Evolutionary conservation across 2,329 filamentous ascomycete species (phyloP).

Genomic region (Fusarium sp.): DNA sequence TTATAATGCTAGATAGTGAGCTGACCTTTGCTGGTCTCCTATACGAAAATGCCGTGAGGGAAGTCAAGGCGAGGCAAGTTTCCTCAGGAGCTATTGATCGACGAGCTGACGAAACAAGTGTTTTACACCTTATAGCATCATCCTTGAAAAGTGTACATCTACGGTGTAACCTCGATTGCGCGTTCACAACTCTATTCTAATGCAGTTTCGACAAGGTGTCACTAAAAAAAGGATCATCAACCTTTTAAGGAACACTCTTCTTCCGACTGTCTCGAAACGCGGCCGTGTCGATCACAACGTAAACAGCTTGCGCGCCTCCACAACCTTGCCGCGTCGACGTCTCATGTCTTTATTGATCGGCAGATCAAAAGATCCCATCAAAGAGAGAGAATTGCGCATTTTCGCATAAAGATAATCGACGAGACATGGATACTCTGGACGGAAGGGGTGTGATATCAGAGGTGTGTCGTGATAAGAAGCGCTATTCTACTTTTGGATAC

Average conservation of each 20-base stretch:
- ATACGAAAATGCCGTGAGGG: not conserved
- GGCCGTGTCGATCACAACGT: not conserved
- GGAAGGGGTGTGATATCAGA: not conserved
- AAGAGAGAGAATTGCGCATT: slow-evolving; percentile 6
- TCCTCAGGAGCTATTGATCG: not conserved
- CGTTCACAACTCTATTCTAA: not conserved
- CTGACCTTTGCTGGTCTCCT: not conserved
- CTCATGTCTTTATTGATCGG: slow-evolving; percentile 9
- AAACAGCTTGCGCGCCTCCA: not conserved
- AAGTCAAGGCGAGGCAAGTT: not conserved
- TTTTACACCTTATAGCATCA: not conserved
- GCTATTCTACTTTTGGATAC: slow-evolving; percentile 23
- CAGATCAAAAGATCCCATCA: not conserved
- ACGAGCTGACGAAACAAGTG: not conserved
- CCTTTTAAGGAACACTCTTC: not conserved
- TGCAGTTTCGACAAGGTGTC: not conserved
- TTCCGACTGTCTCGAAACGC: not conserved
- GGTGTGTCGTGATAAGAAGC: not conserved
- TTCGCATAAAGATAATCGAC: not conserved
- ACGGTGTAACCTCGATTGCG: not conserved
- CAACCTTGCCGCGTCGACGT: not conserved
- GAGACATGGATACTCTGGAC: not conserved
- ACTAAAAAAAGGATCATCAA: not conserved
- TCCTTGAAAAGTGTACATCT: not conserved
- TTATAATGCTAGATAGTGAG: not conserved